A percentile compares a stretch with the other conserved stretches of the same genome.
Evolutionary conservation across 768 basidiomycete genomes (phyloP).

Genomic region (Mycena rebaudengoi): DNA sequence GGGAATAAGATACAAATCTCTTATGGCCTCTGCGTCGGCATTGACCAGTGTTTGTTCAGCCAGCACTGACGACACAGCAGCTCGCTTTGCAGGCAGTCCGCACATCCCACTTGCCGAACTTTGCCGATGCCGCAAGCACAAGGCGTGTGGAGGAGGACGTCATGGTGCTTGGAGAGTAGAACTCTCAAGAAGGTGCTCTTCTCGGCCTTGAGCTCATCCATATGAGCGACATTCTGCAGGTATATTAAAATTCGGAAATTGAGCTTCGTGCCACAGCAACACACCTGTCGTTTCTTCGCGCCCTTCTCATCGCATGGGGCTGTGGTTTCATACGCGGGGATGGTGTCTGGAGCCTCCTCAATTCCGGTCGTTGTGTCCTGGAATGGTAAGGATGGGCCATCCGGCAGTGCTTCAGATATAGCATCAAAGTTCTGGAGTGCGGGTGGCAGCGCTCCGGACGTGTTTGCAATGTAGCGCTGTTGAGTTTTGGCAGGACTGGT

Average conservation of each 20-base stretch:
- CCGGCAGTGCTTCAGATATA: background rate
- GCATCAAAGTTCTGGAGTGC: background rate
- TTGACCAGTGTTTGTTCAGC: background rate
- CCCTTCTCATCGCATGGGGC: background rate
- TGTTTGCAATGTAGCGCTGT: background rate
- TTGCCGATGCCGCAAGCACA: background rate
- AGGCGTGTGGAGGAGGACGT: background rate
- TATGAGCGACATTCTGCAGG: background rate
- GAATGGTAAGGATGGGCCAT: background rate
- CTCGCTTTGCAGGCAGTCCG: background rate
- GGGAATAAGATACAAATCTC: no score
- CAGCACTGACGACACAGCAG: no score
- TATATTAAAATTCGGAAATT: background rate
- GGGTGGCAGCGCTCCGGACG: background rate
- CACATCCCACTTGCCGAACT: background rate
- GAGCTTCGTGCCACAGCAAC: background rate
- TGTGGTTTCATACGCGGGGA: background rate
- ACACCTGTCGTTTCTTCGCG: background rate
- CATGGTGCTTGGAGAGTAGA: background rate
- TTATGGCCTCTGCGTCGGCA: background rate
- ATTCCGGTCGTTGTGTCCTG: background rate
- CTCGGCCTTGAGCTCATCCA: background rate
- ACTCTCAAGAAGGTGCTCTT: background rate
- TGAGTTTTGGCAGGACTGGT: background rate
- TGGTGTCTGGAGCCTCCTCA: background rate